phyloP scores from a whole-genome alignment of 495 filamentous ascomycete species.

The Friedmanniomyces endolithicus region DNA sequence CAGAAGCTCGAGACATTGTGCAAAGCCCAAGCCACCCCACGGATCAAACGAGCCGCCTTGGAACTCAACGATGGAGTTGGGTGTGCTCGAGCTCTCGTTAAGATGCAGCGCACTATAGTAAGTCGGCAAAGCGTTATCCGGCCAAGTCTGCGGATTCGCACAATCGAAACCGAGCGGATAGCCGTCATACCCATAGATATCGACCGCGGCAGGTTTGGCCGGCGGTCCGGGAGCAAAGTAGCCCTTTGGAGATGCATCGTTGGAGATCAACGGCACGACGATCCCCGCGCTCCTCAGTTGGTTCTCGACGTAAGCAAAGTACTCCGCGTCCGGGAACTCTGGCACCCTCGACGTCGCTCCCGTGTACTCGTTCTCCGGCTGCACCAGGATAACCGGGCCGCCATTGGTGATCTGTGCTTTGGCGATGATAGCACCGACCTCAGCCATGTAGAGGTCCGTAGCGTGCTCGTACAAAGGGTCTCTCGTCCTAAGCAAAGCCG shows the following conservation, averaged over 20 bases:
- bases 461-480: slow-evolving; percentile 50
- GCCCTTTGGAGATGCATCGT: slow-evolving; percentile 50
- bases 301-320: slow-evolving; percentile 59
- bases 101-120: slow-evolving; percentile 37
- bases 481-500: slow-evolving; percentile 46
- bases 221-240: slow-evolving; percentile 55
- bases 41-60: slow-evolving; percentile 68
- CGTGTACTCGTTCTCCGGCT: slow-evolving; percentile 71
- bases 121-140: slow-evolving; percentile 31
- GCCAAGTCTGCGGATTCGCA: slow-evolving; percentile 34
- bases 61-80: slow-evolving; percentile 58
- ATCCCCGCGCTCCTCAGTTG: slow-evolving; percentile 57
- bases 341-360: background rate
- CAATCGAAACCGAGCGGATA: slow-evolving; percentile 49
- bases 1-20: slow-evolving; percentile 48
- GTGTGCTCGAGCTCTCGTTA: slow-evolving; percentile 49
- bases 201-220: slow-evolving; percentile 40
- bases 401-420: slow-evolving; percentile 67
- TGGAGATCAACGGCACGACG: slow-evolving; percentile 62
- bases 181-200: slow-evolving; percentile 67
- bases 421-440: slow-evolving; percentile 52
- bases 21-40: slow-evolving; percentile 51
- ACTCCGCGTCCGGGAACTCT: slow-evolving; percentile 41
- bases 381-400: slow-evolving; percentile 62
- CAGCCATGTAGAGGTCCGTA: slow-evolving; percentile 47